A percentile compares a stretch with the other conserved stretches of the same genome.
phyloP scores from a whole-genome alignment of 2,329 filamentous ascomycete species.

The Pseudocercospora vitis region DNA sequence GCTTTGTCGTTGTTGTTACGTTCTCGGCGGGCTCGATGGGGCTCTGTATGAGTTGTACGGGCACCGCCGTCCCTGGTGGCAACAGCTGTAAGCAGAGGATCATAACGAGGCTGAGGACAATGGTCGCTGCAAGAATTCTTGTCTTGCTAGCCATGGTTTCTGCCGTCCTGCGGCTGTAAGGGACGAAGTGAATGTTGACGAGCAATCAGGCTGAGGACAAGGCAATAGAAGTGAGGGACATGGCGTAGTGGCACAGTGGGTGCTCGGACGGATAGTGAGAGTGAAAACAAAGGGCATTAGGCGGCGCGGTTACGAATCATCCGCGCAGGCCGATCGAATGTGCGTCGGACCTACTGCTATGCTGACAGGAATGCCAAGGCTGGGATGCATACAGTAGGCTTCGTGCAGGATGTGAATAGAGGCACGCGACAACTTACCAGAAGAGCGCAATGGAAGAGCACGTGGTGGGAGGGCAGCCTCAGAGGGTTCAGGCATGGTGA shows the following conservation, averaged over 20 bases:
- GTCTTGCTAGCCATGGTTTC: slow-evolving; percentile 23
- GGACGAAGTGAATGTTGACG: slow-evolving; percentile 17
- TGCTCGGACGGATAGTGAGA: slow-evolving; percentile 10
- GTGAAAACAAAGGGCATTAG: slow-evolving; percentile 6
- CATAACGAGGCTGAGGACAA: slow-evolving; percentile 22
- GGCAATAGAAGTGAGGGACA: slow-evolving; percentile 15
- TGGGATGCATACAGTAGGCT: slow-evolving; percentile 11
- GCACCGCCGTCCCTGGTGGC: slow-evolving; percentile 25
- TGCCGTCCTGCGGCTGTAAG: slow-evolving; percentile 19
- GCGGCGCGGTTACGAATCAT: slow-evolving; percentile 8
- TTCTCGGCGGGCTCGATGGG: slow-evolving; percentile 15
- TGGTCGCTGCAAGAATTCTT: slow-evolving; percentile 17
- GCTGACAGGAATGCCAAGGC: slow-evolving; percentile 12
- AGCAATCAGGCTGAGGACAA: slow-evolving; percentile 14
- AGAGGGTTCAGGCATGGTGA: neutral
- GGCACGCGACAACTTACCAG: slow-evolving; percentile 22
- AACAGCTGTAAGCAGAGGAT: slow-evolving; percentile 31
- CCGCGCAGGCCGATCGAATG: slow-evolving; percentile 13
- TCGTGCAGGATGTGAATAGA: slow-evolving; percentile 9
- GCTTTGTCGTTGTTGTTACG: slow-evolving; percentile 17
- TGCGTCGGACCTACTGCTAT: slow-evolving; percentile 10
- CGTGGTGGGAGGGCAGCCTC: slow-evolving; percentile 4
- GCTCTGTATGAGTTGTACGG: slow-evolving; percentile 21
- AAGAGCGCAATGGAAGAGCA: slow-evolving; percentile 9
- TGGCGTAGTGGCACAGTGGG: slow-evolving; percentile 9